Evolutionary conservation across 208 protist genomes (phyloP).

Genomic region (Crithidia expoeki): DNA sequence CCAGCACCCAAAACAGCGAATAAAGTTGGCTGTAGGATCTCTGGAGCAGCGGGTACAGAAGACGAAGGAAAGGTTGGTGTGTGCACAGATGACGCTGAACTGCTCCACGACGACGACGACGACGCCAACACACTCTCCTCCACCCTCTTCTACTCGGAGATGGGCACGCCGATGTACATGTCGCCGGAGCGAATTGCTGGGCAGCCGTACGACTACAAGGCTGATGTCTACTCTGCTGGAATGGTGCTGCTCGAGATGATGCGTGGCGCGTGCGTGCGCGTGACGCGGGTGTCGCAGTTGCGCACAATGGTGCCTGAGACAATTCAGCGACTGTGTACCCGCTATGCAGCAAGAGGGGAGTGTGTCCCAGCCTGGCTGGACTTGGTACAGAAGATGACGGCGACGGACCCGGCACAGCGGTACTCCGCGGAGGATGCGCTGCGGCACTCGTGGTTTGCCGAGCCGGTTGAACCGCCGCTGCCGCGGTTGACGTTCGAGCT

Average conservation of each 20-base stretch:
- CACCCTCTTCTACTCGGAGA: conserved; percentile 58
- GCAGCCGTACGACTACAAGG: conserved; percentile 68
- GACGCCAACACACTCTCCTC: conserved; percentile 7
- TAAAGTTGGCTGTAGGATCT: background rate
- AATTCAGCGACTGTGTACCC: conserved; percentile 23
- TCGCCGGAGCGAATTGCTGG: conserved; percentile 68
- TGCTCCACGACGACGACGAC: conserved; percentile 5
- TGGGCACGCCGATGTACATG: conserved; percentile 76
- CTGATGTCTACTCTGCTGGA: conserved; percentile 79
- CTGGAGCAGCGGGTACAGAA: too few relatives aligned
- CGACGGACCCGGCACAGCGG: conserved; percentile 50
- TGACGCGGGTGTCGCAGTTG: conserved; percentile 39
- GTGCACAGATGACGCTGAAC: background rate
- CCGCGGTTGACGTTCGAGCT: conserved; percentile 30
- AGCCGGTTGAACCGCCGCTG: conserved; percentile 13
- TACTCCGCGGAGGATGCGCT: conserved; percentile 65
- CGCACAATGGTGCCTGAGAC: conserved; percentile 35
- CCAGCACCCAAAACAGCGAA: conserved; percentile 6
- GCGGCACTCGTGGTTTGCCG: conserved; percentile 63
- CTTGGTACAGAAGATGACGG: conserved; percentile 68
- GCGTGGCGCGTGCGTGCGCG: conserved; percentile 48
- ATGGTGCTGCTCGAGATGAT: conserved; percentile 86
- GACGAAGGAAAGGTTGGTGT: background rate
- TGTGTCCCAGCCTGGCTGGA: conserved; percentile 44
- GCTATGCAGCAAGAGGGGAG: conserved; percentile 19